Evolutionary conservation across 768 basidiomycete species (phyloP), one percentile per base, ranked within the genome.

Genomic region (Fistulinella prunicolor): DNA sequence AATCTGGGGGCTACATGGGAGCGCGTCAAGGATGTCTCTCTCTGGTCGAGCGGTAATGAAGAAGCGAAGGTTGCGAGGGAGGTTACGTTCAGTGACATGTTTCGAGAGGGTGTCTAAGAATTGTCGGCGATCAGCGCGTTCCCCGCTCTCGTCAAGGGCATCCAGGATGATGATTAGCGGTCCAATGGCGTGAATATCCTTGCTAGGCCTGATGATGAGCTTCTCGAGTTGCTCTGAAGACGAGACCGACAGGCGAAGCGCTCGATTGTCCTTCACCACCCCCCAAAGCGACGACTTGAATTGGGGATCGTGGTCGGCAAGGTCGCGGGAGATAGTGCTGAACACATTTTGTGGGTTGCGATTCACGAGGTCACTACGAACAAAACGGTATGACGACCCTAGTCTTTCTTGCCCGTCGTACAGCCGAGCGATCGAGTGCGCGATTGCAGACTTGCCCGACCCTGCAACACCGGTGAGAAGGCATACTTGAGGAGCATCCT

Each of bases 141-240:
- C 53, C 7, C 57, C 58, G 37, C 64, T 62, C 42, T 62, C 58
- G 28, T 70, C 64, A n/a, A 70, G 53, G 9, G 57, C 70, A 36
- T 73, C 70, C 16, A 73, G 60, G 17, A 73, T 57, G 7, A 72
- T 45, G 10, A 72, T 35, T 3, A 72, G 38, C 12, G 71, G 70
- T 0, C 66, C 66, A 12, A 64, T 44, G 7, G 57, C 44, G 22
- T 57, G 52, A 6, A 69, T 43, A 9, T 52, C 24, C 17, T 44
- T 39, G 35, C 55, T 52, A 6, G 70, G 66, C 4, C 47, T 47
- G 6, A 70, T 29, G 38, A 70, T 60, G 19, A 71, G 53, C 17
- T 56, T 45, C 34, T 54, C 44, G 14, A 71, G 54, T 42, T 70
- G 69, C 26, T 53, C 58, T n/a, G 42, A 50, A 20, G 50, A 42